A percentile compares a stretch with the other conserved stretches of the same genome.
Evolutionary conservation across 257 asterid genomes (phyloP).

Genomic region (Osmanthus fragrans): DNA sequence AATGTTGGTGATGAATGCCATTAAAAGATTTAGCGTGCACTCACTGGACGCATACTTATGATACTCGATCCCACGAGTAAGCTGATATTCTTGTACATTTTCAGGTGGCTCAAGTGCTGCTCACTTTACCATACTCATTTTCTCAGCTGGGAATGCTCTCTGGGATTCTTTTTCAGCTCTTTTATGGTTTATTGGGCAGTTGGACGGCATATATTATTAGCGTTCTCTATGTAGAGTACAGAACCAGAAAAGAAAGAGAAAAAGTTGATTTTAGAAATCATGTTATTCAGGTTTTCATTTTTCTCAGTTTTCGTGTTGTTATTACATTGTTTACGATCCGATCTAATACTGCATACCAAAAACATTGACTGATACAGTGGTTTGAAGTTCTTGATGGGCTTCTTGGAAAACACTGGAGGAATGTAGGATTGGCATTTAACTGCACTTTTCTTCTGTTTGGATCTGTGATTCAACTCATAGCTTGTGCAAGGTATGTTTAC

Average conservation of each 20-base stretch:
- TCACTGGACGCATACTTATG: too few relatives aligned
- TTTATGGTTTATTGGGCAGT: constrained; percentile 78
- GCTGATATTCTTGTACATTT: not conserved
- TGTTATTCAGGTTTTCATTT: constrained; percentile 72
- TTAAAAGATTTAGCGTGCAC: too few relatives aligned
- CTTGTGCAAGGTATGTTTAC: constrained; percentile 81
- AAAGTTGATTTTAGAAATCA: constrained; percentile 86
- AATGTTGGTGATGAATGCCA: too few relatives aligned
- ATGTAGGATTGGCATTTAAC: constrained; percentile 91
- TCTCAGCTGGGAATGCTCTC: constrained; percentile 91
- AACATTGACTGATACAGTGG: constrained; percentile 45
- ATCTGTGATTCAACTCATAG: constrained; percentile 72
- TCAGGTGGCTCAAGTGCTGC: constrained; percentile 89
- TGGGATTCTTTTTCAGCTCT: constrained; percentile 72
- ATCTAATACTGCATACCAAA: not conserved
- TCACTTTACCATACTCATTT: constrained; percentile 85
- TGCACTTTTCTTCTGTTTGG: constrained; percentile 97
- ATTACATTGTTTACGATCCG: not conserved
- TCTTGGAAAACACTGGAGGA: constrained; percentile 90
- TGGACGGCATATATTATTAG: constrained; percentile 93
- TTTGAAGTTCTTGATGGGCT: constrained; percentile 96
- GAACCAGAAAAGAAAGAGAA: constrained; percentile 84
- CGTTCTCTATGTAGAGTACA: constrained; percentile 73
- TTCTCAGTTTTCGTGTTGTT: constrained; percentile 27
- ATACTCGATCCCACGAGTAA: too few relatives aligned